Percentiles rank a stretch among this genome's conserved stretches.
Evolutionary conservation across 148 eudicot species (phyloP).

Genomic region (Vaccinium myrtillus): DNA sequence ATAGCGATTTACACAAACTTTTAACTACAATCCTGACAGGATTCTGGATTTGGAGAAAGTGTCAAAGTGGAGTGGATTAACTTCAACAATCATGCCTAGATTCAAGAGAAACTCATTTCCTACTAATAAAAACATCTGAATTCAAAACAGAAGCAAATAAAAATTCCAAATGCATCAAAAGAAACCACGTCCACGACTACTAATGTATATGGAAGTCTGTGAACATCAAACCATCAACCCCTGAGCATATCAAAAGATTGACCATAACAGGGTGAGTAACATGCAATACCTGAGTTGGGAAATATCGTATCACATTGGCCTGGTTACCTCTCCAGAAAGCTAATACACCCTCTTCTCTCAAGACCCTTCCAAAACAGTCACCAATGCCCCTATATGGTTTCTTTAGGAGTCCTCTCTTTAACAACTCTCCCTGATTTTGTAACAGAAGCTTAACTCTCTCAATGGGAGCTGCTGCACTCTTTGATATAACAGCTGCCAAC

Average conservation of each 20-base stretch:
- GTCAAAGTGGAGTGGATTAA: background rate
- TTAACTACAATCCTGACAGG: background rate
- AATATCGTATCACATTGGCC: slow-evolving; percentile 90
- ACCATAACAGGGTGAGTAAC: background rate
- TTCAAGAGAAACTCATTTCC: background rate
- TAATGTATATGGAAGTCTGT: background rate
- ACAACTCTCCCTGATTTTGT: slow-evolving; percentile 86
- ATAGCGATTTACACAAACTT: background rate
- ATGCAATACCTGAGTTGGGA: slow-evolving; percentile 82
- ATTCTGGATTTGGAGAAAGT: background rate
- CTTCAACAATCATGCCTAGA: background rate
- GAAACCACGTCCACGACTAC: background rate
- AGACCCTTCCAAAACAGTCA: slow-evolving; percentile 69
- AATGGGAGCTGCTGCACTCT: slow-evolving; percentile 87
- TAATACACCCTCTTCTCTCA: slow-evolving; percentile 65
- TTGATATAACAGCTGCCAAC: slow-evolving; percentile 69
- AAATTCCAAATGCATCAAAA: background rate
- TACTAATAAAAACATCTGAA: background rate
- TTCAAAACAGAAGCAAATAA: background rate
- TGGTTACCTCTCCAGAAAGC: slow-evolving; percentile 97
- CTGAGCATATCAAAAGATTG: background rate
- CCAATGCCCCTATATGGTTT: slow-evolving; percentile 66
- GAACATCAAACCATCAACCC: background rate
- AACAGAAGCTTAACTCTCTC: slow-evolving; percentile 86
- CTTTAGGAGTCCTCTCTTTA: slow-evolving; percentile 64